Conservation (phyloP, 805 yeast genomes). For the Wickerhamomyces queroliae region DNA sequence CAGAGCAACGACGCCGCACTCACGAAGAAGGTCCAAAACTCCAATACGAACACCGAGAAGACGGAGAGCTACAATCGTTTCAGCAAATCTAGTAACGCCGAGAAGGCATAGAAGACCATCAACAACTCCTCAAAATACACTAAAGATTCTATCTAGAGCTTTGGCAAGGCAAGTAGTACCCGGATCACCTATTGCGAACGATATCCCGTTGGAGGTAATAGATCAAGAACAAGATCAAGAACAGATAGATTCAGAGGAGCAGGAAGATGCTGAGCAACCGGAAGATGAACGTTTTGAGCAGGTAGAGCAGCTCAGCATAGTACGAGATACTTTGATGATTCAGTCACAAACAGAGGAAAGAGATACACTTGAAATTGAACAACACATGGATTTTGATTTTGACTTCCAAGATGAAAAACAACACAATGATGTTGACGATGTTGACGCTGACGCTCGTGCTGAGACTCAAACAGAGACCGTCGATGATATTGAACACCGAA, state of each 20-base stretch:
- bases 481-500: not conserved
- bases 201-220: slow-evolving; percentile 3
- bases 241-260: not conserved
- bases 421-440: not conserved
- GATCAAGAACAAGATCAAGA: slow-evolving; percentile 1
- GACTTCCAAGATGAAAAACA: not conserved
- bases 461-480: not conserved
- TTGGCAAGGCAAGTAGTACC: slow-evolving; percentile 6
- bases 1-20: slow-evolving; percentile 9
- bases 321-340: too few species aligned
- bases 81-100: slow-evolving; percentile 17
- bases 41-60: slow-evolving; percentile 21
- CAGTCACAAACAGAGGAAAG: too few species aligned
- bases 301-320: too few species aligned
- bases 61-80: slow-evolving; percentile 17
- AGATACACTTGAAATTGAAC: too few species aligned
- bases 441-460: not conserved
- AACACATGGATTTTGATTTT: not conserved
- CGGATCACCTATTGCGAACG: not conserved
- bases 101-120: slow-evolving; percentile 14
- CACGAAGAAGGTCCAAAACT: slow-evolving; percentile 12
- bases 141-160: slow-evolving; percentile 18
- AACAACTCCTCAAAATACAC: slow-evolving; percentile 17
- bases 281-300: too few species aligned
- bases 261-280: not conserved